Evolutionary conservation across 2,329 filamentous ascomycete species (phyloP).

Genomic region (Ophiobolus disseminans): DNA sequence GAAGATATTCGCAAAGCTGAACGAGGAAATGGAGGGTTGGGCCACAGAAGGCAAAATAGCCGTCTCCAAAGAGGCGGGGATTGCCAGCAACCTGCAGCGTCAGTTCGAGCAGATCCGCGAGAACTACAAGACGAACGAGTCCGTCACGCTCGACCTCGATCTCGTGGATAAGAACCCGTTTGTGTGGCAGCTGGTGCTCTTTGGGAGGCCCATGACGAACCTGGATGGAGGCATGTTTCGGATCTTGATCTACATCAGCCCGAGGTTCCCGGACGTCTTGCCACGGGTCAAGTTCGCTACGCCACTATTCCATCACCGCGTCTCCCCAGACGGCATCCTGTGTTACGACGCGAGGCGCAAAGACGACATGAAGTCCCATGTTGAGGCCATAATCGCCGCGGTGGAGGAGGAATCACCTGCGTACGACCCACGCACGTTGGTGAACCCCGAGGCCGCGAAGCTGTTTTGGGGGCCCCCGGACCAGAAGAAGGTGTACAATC

Average conservation of each 20-base stretch:
- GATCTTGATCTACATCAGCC: conserved; percentile 80
- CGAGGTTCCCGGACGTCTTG: conserved; percentile 85
- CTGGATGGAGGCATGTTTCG: conserved; percentile 87
- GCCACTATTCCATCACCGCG: conserved; percentile 84
- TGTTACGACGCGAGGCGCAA: conserved; percentile 74
- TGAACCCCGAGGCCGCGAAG: conserved; percentile 84
- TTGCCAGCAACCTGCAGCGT: conserved; percentile 81
- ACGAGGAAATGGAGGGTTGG: conserved; percentile 77
- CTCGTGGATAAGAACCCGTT: conserved; percentile 86
- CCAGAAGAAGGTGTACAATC: conserved; percentile 83
- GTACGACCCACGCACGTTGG: conserved; percentile 87
- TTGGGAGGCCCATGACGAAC: conserved; percentile 90
- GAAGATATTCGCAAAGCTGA: conserved; percentile 72
- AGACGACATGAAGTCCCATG: conserved; percentile 82
- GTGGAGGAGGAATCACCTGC: conserved; percentile 88
- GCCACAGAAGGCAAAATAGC: conserved; percentile 69
- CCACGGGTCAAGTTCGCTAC: conserved; percentile 84
- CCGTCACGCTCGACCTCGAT: conserved; percentile 75
- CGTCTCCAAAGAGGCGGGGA: conserved; percentile 71
- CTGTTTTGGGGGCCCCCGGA: conserved; percentile 84
- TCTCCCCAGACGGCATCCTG: conserved; percentile 78
- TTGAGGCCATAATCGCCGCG: conserved; percentile 80
- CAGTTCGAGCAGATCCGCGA: conserved; percentile 85
- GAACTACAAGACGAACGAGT: conserved; percentile 73
- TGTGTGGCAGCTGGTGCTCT: conserved; percentile 86